phyloP scores from a whole-genome alignment of 75 land plant genomes.

The Pinus taeda region DNA sequence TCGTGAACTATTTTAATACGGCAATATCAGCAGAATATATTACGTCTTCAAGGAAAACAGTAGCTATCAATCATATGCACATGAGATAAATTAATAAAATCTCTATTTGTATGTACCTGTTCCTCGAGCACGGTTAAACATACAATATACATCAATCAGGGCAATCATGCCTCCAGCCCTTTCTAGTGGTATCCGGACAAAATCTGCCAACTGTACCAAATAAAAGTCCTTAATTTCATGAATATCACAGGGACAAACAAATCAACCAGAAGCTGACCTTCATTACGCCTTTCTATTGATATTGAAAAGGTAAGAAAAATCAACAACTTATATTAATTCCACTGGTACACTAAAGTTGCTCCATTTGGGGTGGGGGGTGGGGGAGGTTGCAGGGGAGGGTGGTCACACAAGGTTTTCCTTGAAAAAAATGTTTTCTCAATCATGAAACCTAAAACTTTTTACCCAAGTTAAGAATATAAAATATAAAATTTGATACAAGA shows the following conservation, averaged over 20 bases:
- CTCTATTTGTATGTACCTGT: constrained; percentile 53
- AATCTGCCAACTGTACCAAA: constrained; percentile 82
- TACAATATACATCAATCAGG: constrained; percentile 85
- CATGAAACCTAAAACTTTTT: neutral
- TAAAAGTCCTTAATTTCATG: neutral
- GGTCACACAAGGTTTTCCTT: neutral
- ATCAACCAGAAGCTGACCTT: neutral
- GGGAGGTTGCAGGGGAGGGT: no score
- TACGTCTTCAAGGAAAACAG: neutral
- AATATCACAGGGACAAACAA: neutral
- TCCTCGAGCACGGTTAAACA: constrained; percentile 96
- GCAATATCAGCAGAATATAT: neutral
- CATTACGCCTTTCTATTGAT: no score
- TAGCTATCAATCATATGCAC: neutral
- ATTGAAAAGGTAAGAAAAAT: no score
- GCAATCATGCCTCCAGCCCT: constrained; percentile 93
- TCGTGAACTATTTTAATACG: neutral
- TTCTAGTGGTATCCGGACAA: constrained; percentile 80
- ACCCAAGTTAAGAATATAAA: neutral
- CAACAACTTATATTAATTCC: no score
- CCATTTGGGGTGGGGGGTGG: no score
- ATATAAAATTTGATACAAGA: neutral
- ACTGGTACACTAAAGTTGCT: no score
- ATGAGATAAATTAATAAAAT: no score
- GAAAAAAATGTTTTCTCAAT: neutral